Evolutionary conservation across 495 filamentous ascomycete genomes (phyloP).

Genomic region (Podospora pseudoanserina): DNA sequence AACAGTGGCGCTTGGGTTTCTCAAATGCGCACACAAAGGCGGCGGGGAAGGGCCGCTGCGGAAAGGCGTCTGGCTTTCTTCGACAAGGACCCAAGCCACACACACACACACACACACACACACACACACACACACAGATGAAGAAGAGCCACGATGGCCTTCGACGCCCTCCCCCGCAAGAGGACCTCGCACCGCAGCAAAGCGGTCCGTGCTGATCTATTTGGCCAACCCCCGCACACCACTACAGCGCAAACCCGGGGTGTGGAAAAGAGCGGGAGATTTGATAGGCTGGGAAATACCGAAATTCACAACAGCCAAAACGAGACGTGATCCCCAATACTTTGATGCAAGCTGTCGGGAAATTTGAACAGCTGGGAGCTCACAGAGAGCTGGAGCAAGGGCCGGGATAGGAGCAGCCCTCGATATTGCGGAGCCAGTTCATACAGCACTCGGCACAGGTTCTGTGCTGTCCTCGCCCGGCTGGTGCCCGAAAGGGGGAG

Average conservation of each 20-base stretch:
- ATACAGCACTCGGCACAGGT: background rate
- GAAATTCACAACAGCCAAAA: constrained; percentile 25
- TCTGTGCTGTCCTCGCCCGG: too few species aligned
- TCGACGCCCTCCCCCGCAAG: background rate
- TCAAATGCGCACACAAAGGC: background rate
- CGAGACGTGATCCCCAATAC: constrained; percentile 29
- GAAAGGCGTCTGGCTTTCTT: constrained; percentile 1
- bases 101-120: background rate
- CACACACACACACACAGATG: background rate
- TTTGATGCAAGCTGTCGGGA: constrained; percentile 33
- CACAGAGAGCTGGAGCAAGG: background rate
- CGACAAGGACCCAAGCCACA: background rate
- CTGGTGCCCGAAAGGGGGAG: background rate
- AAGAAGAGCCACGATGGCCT: background rate
- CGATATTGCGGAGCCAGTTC: background rate
- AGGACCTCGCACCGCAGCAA: background rate
- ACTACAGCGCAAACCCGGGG: background rate
- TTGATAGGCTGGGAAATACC: constrained; percentile 29
- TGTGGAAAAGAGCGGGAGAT: background rate
- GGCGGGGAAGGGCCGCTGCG: constrained; percentile 1
- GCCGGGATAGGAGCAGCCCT: too few species aligned
- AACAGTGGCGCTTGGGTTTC: background rate
- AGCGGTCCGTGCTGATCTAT: background rate
- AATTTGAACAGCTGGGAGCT: constrained; percentile 2
- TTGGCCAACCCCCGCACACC: background rate